Conservation (phyloP, 169 alveolate genomes). For the Plasmodium berghei region DNA sequence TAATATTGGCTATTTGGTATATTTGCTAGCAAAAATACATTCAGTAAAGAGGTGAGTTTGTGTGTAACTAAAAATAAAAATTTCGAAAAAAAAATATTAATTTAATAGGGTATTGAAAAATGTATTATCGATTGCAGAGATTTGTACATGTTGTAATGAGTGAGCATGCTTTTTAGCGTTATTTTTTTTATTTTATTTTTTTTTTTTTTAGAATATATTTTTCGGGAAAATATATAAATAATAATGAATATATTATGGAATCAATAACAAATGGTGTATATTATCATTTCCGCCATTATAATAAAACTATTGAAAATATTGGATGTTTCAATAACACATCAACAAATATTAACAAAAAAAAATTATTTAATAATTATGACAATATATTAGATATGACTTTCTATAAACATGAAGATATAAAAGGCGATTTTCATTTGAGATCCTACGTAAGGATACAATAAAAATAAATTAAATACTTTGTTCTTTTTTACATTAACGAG, state of each 20-base stretch:
- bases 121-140: too few species aligned
- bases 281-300: constrained; percentile 47
- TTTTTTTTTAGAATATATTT: constrained; percentile 83
- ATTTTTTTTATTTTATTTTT: neutral
- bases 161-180: neutral
- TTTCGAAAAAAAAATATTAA: neutral
- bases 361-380: too few species aligned
- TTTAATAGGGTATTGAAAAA: too few species aligned
- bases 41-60: constrained; percentile 81
- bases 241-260: constrained; percentile 88
- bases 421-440: too few species aligned
- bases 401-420: too few species aligned
- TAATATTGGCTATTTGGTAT: constrained; percentile 91
- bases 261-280: constrained; percentile 87
- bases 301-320: neutral
- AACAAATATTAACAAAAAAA: too few species aligned
- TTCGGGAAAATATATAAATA: constrained; percentile 92
- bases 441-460: too few species aligned
- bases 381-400: too few species aligned
- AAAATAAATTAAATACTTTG: too few species aligned
- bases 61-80: neutral
- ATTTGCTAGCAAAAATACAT: constrained; percentile 87
- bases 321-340: too few species aligned
- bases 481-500: too few species aligned
- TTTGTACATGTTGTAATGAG: neutral